Evolutionary conservation across 768 basidiomycete genomes (phyloP).

Genomic region (Cubamyces lactineus): DNA sequence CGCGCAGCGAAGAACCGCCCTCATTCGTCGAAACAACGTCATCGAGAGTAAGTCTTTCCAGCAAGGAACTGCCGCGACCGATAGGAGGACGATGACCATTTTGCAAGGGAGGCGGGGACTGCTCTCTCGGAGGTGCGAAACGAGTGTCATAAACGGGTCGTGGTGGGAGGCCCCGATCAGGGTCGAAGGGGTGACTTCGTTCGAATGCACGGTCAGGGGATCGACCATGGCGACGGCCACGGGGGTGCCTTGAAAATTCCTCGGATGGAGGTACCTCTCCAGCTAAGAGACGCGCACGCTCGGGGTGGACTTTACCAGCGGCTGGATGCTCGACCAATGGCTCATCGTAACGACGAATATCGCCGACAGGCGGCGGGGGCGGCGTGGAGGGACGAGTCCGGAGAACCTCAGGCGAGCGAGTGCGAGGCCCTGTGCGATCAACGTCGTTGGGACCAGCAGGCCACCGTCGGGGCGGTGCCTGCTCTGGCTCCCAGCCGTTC

Average conservation of each 20-base stretch:
- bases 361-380: neutral
- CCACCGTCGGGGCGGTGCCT: neutral
- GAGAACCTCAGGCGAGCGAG: neutral
- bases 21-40: conserved; percentile 14
- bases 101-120: conserved; percentile 2
- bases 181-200: neutral
- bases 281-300: conserved; percentile 21
- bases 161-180: neutral
- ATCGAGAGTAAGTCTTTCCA: conserved; percentile 42
- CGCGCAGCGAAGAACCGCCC: conserved; percentile 37
- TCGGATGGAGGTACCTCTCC: neutral
- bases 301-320: conserved; percentile 22
- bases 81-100: conserved; percentile 14
- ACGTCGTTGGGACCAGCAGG: neutral
- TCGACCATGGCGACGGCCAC: conserved; percentile 10
- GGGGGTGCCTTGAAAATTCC: conserved; percentile 2
- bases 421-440: neutral
- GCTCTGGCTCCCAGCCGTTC: neutral
- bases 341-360: neutral
- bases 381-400: neutral
- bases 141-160: neutral
- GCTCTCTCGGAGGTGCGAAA: conserved; percentile 5
- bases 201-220: conserved; percentile 4
- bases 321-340: neutral
- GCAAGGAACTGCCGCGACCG: conserved; percentile 39